Evolutionary conservation across 2,329 filamentous ascomycete genomes (phyloP), one percentile per base, ranked within the genome.

Genomic region (Trichoderma pleuroti): DNA sequence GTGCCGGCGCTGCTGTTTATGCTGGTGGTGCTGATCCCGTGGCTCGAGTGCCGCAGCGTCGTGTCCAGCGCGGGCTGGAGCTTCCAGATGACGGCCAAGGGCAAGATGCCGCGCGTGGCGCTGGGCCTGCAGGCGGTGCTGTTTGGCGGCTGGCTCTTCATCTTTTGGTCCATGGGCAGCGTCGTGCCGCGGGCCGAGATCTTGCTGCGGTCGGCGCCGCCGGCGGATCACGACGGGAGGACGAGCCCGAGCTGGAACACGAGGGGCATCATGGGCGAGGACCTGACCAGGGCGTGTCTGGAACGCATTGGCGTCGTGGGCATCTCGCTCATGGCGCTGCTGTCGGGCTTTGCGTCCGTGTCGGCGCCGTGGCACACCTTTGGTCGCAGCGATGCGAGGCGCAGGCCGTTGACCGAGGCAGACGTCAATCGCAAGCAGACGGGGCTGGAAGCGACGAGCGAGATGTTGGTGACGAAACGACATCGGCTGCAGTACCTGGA

Each of bases 321-420:
- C 4, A 93, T 96, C 70, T 90, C 91, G 61, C 82, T 96, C 67
- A 97, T 97, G 93, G 93, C 93, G 18, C 86, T 94, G 16, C 84
- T 97, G n/a, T 93, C 93, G 8, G 93, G 93, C 0, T 97, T 97
- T 76, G 93, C 93, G 7, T 93, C 93, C n/a, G 92, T 97, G 39
- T 94, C 92, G 28, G 91, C 92, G 1, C 89, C 94, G 1, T 97
- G 93, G 93, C 92, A 97, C 77, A 93, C 89, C 0, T 93, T 97
- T 80, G 87, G 89, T 28, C 88, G 90, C 34, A 87, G 86, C 49
- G 83, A 54, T 26, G 6, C 88, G 59, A 80, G 82, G 36, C 79
- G 79, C 61, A 85, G 87, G 34, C 87, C 87, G 4, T 88, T 94
- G 21, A 90, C 91, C 0, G 93, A 97, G 64, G 85, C 88, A 11